Base-by-base conservation (phyloP, 331 rosid species). In the Telfairia occidentalis region DNA sequence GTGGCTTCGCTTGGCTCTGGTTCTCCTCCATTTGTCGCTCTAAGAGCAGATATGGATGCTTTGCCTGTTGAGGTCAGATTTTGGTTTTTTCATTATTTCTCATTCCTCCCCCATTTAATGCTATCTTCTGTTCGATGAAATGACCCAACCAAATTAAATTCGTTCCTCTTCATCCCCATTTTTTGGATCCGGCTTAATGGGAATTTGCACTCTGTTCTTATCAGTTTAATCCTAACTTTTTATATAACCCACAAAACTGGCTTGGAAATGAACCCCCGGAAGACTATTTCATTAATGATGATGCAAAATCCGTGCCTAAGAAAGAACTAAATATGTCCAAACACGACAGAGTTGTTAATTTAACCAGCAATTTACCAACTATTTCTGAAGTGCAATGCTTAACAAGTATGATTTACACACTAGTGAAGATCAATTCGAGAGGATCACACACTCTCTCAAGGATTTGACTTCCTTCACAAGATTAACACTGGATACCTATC, bases 21-120 rank as follows among this genome's bases (percentile, higher is more conserved):
- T 3, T 79, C 77, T 76, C 85, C 96, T 19, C 98, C 98, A 37
- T 83, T 89, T 81, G 89, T 92, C 67, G 98, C 97, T 81, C 88
- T 90, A 5, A 86, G 98, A 82, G 98, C 97, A 2, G 98, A 92
- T 76, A 92, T 92, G 98, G 97, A 92, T 83, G 98, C 97, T 73
- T 65, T 92, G 84, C 98, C 98, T 26, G 85, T 92, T 83, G 87
- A 92, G 96, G 98, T 92, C 28, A 40, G 65, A 26, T n/a, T 42
- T 19, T 0, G 9, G 2, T 24, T 8, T 5, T 55, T 43, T 30
- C 16, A 32, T 40, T 40, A 0, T 32, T 4, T 52, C 28, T 9
- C 13, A 3, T 16, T 73, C 46, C 19, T 37, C 42, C 10, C 7
- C 43, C 42, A 2, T 60, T 65, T 3, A 21, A 35, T 29, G 16